Percentiles rank a stretch among this genome's conserved stretches.
Evolutionary conservation across 192 early-diverging fungal species (phyloP).

Genomic region (Dissophora ornata): DNA sequence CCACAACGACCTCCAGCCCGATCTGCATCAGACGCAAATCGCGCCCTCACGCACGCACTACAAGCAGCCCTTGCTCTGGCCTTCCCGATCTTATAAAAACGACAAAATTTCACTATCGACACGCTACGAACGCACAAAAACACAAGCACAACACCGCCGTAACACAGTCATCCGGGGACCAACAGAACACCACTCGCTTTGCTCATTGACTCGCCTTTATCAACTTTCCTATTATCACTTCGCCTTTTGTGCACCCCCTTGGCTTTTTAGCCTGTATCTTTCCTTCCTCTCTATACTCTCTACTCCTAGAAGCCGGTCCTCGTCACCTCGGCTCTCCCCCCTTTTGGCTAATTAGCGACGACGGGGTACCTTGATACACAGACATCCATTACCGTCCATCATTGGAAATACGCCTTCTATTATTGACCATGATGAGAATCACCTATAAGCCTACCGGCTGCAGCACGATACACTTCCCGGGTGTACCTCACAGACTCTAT

Average conservation of each 20-base stretch:
- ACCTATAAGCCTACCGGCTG: constrained; percentile 20
- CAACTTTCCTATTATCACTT: not conserved
- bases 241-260: constrained; percentile 9
- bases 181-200: too few species aligned
- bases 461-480: constrained; percentile 14
- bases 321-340: not conserved
- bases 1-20: too few species aligned
- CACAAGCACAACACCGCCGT: too few species aligned
- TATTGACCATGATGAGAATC: constrained; percentile 34
- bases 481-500: constrained; percentile 15
- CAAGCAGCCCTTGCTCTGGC: too few species aligned
- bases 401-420: too few species aligned
- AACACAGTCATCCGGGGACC: too few species aligned
- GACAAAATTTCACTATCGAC: too few species aligned
- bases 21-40: too few species aligned
- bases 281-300: constrained; percentile 7
- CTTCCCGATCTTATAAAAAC: not conserved
- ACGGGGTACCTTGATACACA: not conserved
- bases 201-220: not conserved
- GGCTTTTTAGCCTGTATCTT: not conserved
- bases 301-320: not conserved
- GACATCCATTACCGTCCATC: not conserved
- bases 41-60: too few species aligned
- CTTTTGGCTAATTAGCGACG: too few species aligned
- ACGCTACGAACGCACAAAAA: too few species aligned